Evolutionary conservation across 345 rosid genomes (phyloP).

Genomic region (Trapa incisa): DNA sequence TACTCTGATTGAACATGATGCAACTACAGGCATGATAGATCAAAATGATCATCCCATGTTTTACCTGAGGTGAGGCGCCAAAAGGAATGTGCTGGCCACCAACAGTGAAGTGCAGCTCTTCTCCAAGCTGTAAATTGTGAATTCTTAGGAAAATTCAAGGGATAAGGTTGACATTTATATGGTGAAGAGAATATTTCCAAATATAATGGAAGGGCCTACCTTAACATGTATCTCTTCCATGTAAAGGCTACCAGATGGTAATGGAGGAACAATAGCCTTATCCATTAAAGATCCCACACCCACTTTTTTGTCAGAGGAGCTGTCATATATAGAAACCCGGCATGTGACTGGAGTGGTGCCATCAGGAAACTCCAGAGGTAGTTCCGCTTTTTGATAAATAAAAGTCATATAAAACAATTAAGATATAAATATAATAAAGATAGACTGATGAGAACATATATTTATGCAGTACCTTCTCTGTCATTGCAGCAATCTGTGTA

Average conservation of each 20-base stretch:
- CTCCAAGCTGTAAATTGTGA: slow-evolving; percentile 57
- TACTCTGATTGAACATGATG: background rate
- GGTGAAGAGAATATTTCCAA: background rate
- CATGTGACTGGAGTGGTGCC: slow-evolving; percentile 98
- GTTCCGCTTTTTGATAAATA: slow-evolving; percentile 44
- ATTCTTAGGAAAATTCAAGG: background rate
- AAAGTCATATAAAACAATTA: slow-evolving; percentile 4
- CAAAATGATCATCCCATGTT: background rate
- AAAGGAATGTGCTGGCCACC: slow-evolving; percentile 92
- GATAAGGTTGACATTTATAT: background rate
- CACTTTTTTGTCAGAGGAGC: slow-evolving; percentile 72
- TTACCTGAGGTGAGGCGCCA: slow-evolving; percentile 98
- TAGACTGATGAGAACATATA: background rate
- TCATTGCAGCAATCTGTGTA: slow-evolving; percentile 75
- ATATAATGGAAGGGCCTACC: slow-evolving; percentile 20
- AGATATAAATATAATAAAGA: slow-evolving; percentile 3
- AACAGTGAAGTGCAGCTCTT: slow-evolving; percentile 56
- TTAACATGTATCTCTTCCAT: slow-evolving; percentile 92
- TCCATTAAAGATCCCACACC: slow-evolving; percentile 81
- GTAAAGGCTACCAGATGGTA: slow-evolving; percentile 66
- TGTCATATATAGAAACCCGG: slow-evolving; percentile 78
- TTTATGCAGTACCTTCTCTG: slow-evolving; percentile 50
- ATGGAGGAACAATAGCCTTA: slow-evolving; percentile 71
- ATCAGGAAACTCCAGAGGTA: slow-evolving; percentile 94
- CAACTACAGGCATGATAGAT: slow-evolving; percentile 1